Conservation (phyloP, 768 basidiomycete genomes). For the Boletus tylopilopsis region DNA sequence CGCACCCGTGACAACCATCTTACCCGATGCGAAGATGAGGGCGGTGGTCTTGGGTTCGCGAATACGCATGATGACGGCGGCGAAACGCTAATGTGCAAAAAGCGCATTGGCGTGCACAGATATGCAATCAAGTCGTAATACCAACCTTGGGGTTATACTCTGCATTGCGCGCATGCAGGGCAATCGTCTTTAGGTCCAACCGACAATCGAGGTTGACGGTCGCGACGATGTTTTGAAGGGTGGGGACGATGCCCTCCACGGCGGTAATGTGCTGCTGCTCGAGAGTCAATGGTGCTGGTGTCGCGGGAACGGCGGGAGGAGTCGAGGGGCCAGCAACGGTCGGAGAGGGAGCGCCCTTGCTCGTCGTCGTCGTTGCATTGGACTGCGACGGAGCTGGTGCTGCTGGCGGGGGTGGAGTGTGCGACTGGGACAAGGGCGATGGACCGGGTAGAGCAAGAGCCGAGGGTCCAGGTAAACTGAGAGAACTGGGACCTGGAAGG, state of each 20-base stretch:
- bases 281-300: conserved; percentile 71
- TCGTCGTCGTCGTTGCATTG: conserved; percentile 31
- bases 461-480: conserved; percentile 40
- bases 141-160: conserved; percentile 99
- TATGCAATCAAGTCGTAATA: conserved; percentile 37
- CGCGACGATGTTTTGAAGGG: conserved; percentile 98
- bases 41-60: conserved; percentile 99
- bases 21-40: conserved; percentile 98
- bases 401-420: conserved; percentile 30
- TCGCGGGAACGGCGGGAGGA: conserved; percentile 56
- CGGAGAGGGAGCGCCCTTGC: conserved; percentile 32
- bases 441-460: conserved; percentile 51
- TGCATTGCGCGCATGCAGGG: conserved; percentile 94
- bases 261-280: conserved; percentile 96
- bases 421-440: conserved; percentile 49
- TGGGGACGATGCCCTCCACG: conserved; percentile 98
- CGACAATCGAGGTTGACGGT: conserved; percentile 98
- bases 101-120: conserved; percentile 59
- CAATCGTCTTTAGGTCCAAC: conserved; percentile 97
- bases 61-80: conserved; percentile 99
- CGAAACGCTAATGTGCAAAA: conserved; percentile 88
- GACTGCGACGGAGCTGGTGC: conserved; percentile 17
- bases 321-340: conserved; percentile 58
- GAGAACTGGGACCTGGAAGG: conserved; percentile 45
- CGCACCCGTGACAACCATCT: conserved; percentile 99